Conservation (phyloP, 2,329 filamentous ascomycete species). For the Albophoma yamanashiensis region DNA sequence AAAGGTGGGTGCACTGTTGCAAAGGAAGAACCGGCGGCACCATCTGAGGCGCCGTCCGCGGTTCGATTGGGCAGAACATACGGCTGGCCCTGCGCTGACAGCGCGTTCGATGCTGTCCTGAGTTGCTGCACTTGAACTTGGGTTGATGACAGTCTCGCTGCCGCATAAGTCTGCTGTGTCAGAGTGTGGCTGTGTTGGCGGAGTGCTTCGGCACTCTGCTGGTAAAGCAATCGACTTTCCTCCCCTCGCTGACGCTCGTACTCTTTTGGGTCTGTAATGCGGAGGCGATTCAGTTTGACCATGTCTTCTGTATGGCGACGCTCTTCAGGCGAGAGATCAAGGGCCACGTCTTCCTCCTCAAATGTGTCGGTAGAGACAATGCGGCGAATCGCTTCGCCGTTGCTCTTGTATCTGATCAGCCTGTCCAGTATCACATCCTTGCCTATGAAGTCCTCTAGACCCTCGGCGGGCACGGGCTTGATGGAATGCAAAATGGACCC, state of each 20-base stretch:
- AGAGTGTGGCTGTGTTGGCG: not conserved
- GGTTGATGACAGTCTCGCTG: not conserved
- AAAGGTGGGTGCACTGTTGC: not conserved
- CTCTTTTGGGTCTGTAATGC: slow-evolving; percentile 19
- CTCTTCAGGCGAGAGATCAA: slow-evolving; percentile 49
- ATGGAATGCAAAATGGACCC: slow-evolving; percentile 50
- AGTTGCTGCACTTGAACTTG: not conserved
- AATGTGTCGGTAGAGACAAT: slow-evolving; percentile 65
- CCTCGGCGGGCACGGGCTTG: slow-evolving; percentile 35
- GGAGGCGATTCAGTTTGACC: slow-evolving; percentile 20
- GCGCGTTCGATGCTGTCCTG: not conserved
- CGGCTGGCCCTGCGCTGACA: not conserved
- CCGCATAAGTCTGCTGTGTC: not conserved
- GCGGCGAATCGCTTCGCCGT: slow-evolving; percentile 31
- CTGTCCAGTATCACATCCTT: slow-evolving; percentile 52
- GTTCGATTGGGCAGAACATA: not conserved
- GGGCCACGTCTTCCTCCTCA: slow-evolving; percentile 53
- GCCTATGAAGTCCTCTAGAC: slow-evolving; percentile 42
- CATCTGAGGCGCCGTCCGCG: not conserved
- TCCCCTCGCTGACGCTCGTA: slow-evolving; percentile 13
- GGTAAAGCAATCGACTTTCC: not conserved
- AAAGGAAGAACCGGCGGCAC: not conserved
- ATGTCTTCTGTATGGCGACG: slow-evolving; percentile 38
- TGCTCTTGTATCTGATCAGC: slow-evolving; percentile 26
- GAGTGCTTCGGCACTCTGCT: not conserved